Evolutionary conservation across 352 stramenopile species (phyloP).

Genomic region (Globisporangium barbulae): DNA sequence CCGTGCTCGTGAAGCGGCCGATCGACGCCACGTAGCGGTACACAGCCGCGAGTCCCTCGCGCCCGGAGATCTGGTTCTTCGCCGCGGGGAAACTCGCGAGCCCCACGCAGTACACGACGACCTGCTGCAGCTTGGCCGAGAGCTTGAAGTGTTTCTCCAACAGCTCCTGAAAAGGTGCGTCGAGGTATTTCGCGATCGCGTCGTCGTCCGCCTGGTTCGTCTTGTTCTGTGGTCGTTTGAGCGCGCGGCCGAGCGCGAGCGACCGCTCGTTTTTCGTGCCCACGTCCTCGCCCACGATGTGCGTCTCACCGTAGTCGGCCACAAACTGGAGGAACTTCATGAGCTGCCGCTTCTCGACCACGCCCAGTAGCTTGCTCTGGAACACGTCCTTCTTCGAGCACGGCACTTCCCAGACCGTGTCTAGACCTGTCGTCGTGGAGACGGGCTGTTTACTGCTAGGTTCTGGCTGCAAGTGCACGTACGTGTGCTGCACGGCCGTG

Average conservation of each 20-base stretch:
- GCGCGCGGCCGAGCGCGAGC: conserved; percentile 66
- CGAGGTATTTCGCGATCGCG: conserved; percentile 37
- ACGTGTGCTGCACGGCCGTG: conserved; percentile 79
- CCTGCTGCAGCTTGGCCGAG: conserved; percentile 68
- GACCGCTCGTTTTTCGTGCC: conserved; percentile 84
- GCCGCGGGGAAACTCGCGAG: conserved; percentile 55
- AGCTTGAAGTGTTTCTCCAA: conserved; percentile 72
- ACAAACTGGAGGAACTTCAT: conserved; percentile 92
- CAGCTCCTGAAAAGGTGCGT: conserved; percentile 68
- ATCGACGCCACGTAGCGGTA: conserved; percentile 74
- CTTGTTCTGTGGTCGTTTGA: conserved; percentile 89
- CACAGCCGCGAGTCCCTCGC: conserved; percentile 45
- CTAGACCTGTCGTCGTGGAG: conserved; percentile 11
- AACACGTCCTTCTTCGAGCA: conserved; percentile 91
- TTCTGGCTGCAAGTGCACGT: conserved; percentile 48
- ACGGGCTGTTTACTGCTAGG: conserved; percentile 6
- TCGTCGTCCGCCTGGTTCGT: conserved; percentile 34
- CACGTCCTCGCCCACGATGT: conserved; percentile 71
- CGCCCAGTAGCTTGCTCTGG: conserved; percentile 74
- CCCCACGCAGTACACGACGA: conserved; percentile 86
- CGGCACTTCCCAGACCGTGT: conserved; percentile 75
- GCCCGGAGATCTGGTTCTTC: conserved; percentile 49
- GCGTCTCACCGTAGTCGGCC: conserved; percentile 77
- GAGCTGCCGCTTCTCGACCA: conserved; percentile 86
- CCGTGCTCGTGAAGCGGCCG: conserved; percentile 81